These are phyloP conservation scores for Fabrea salina DNA, from an alignment of 169 alveolate species.

Conservation along the genomic window DNA sequence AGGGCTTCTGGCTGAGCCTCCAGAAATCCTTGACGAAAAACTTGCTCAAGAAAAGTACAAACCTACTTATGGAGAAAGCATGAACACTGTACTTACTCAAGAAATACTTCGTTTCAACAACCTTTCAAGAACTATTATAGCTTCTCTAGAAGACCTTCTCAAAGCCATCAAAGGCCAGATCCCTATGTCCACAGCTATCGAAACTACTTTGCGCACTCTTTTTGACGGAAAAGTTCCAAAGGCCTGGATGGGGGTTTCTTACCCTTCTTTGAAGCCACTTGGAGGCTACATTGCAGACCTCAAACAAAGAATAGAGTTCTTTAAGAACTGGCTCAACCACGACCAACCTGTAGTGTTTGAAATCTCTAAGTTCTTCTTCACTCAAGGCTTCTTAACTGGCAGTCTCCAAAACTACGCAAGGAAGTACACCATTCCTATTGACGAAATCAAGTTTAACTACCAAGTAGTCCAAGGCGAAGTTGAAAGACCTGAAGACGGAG, in stretches of 20 bases:
- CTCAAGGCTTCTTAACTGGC: constrained; percentile 90
- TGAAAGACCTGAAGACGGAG: constrained; percentile 63
- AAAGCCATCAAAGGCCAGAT: constrained; percentile 87
- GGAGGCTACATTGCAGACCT: constrained; percentile 84
- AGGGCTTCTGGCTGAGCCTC: constrained; percentile 74
- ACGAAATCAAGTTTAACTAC: constrained; percentile 82
- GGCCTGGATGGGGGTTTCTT: constrained; percentile 81
- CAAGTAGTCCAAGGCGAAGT: constrained; percentile 46
- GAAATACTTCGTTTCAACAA: constrained; percentile 88
- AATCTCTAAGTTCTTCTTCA: constrained; percentile 89
- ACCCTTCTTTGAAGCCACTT: constrained; percentile 88
- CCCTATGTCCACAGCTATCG: constrained; percentile 84
- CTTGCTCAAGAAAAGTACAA: constrained; percentile 82
- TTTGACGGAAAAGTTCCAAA: constrained; percentile 85
- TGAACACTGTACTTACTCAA: constrained; percentile 87
- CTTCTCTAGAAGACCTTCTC: constrained; percentile 62
- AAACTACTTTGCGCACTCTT: constrained; percentile 70
- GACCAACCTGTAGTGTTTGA: constrained; percentile 88
- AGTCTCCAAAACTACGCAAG: constrained; percentile 89
- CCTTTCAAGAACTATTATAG: constrained; percentile 63
- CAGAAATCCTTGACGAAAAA: constrained; percentile 78
- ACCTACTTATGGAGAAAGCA: constrained; percentile 83
- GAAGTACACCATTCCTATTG: constrained; percentile 85
- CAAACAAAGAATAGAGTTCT: constrained; percentile 76
- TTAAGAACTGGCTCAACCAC: constrained; percentile 85